Conservation (phyloP, 2,329 filamentous ascomycete genomes). For the Colletotrichum limetticola region DNA sequence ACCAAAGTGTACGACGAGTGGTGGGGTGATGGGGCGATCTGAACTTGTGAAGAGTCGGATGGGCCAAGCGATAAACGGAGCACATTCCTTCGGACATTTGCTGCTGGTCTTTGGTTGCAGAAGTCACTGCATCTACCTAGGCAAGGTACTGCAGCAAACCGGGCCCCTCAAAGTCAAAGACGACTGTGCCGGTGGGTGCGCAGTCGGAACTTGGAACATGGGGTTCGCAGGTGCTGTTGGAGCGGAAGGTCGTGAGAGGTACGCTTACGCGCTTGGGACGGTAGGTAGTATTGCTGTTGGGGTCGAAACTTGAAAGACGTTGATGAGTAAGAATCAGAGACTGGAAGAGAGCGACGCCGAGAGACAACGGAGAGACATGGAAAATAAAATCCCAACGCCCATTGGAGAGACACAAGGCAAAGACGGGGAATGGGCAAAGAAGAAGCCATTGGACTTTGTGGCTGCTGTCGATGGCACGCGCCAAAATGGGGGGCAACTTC, state of each 20-base stretch:
- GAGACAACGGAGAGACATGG: constrained; percentile 15
- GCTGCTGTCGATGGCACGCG: constrained; percentile 14
- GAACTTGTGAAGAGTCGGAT: background rate
- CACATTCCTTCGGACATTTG: constrained; percentile 27
- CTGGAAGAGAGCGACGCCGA: background rate
- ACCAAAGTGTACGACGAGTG: constrained; percentile 17
- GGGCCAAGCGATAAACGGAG: constrained; percentile 8
- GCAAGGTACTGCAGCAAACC: background rate
- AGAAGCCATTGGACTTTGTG: constrained; percentile 1
- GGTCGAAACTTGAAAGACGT: background rate
- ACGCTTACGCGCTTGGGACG: no score
- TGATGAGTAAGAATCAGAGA: background rate
- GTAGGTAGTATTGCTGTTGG: background rate
- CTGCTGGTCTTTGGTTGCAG: constrained; percentile 14
- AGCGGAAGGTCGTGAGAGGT: background rate
- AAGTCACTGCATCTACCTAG: background rate
- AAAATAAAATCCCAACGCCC: background rate
- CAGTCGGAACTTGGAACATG: background rate
- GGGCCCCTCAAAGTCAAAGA: background rate
- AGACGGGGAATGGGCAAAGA: background rate
- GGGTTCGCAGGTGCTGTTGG: background rate
- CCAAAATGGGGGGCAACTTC: constrained; percentile 11
- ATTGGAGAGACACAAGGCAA: constrained; percentile 16
- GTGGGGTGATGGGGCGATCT: background rate
- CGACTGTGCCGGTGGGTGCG: constrained; percentile 3